Base-by-base conservation (phyloP, 768 basidiomycete species). In the Phylloporus arenicola region DNA sequence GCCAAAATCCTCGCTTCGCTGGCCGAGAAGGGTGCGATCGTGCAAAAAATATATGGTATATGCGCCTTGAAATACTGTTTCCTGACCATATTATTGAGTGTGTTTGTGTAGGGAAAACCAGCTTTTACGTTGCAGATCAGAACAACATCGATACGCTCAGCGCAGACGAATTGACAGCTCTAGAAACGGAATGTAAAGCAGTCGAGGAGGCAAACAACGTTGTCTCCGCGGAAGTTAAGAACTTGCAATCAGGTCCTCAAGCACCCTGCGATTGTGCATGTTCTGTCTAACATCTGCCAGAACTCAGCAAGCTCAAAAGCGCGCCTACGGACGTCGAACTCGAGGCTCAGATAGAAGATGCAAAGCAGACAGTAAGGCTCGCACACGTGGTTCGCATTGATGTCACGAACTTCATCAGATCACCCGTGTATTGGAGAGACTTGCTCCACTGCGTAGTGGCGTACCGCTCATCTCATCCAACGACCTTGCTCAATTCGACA, bases 81-180 rank as follows among this genome's bases (percentile, higher is more conserved):
- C 6, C 1, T 16, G 34, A 37, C 9, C 14, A 16, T 37, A 7
- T 16, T 37, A 7, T 16, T 29, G 19, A 13, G 17, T 11, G 25
- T 16, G 6, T 44, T 17, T 24, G 39, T 43, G 39, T 10, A 92
- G 89, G 88, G 10, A 92, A 96, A 68, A 86, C 83, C 3, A 84
- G 83, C 0, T 86, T 94, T 64, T 96, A 91, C 60, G 90, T 93
- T 12, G 81, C 81, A 31, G 92, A 92, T 55, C 87, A 95, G 69
- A 76, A 77, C 16, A 82, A 81, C 24, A 74, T 90, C 46, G 79
- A 83, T 25, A 74, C 81, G 20, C 74, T 91, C 47, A 78, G 83
- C 6, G 65, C 78, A 0, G 81, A 82, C 42, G 78, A 83, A 48
- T 70, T 91, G 24, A 69, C 78, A 12, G 68, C 69, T 2, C 75